phyloP scores from a whole-genome alignment of 1,139 yeast species.

The Arxiozyma slooffiae region DNA sequence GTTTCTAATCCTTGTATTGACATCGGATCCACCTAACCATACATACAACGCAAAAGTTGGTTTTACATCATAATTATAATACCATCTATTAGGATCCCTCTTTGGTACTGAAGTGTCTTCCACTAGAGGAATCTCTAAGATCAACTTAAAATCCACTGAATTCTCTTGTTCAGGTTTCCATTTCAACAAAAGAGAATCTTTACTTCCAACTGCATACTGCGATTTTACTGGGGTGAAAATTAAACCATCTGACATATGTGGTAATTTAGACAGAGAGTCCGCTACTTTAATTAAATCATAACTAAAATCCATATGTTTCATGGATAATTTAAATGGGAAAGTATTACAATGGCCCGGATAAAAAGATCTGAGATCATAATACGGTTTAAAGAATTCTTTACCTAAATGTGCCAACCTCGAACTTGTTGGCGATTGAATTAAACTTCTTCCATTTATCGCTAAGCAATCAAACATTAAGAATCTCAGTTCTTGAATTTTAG shows the following conservation, averaged over 20 bases:
- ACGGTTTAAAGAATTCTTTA: conserved; percentile 76
- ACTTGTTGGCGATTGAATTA: conserved; percentile 61
- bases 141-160: conserved; percentile 76
- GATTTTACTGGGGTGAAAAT: conserved; percentile 86
- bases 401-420: conserved; percentile 81
- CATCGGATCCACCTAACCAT: conserved; percentile 60
- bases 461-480: conserved; percentile 87
- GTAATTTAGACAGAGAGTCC: conserved; percentile 57
- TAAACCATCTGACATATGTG: conserved; percentile 88
- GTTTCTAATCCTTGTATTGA: conserved; percentile 23
- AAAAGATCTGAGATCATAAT: conserved; percentile 52
- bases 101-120: conserved; percentile 65
- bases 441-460: conserved; percentile 64
- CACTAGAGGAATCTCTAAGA: conserved; percentile 53
- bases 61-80: conserved; percentile 68
- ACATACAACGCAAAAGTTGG: conserved; percentile 60
- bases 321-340: conserved; percentile 79
- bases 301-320: conserved; percentile 80
- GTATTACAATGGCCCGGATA: conserved; percentile 64
- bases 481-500: conserved; percentile 53
- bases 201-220: conserved; percentile 72
- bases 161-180: conserved; percentile 98
- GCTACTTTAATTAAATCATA: conserved; percentile 74
- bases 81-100: conserved; percentile 63
- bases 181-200: conserved; percentile 71